phyloP scores from a whole-genome alignment of 2,329 filamentous ascomycete genomes.

The Fusarium agapanthi region DNA sequence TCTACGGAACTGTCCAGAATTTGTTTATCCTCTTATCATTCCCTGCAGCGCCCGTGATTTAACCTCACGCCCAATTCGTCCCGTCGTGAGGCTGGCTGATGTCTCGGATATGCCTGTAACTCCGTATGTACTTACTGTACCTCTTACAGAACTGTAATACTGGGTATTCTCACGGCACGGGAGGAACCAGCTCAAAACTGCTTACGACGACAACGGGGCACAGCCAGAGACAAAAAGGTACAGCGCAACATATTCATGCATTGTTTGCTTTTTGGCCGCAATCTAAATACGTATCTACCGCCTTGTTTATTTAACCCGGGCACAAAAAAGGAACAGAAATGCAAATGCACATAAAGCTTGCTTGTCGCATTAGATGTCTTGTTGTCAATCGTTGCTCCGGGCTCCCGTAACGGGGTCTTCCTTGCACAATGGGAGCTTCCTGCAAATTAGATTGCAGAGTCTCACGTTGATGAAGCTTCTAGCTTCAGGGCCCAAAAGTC shows the following conservation, averaged over 20 bases:
- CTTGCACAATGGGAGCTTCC: constrained; percentile 12
- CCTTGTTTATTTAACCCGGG: constrained; percentile 12
- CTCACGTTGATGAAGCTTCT: constrained; percentile 13
- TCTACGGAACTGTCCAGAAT: neutral
- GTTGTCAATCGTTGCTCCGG: constrained; percentile 22
- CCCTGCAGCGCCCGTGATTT: constrained; percentile 15
- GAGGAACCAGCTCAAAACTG: constrained; percentile 7
- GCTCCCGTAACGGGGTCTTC: constrained; percentile 20
- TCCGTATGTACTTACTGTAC: neutral
- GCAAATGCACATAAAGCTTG: constrained; percentile 1
- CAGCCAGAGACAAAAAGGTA: constrained; percentile 6
- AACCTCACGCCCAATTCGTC: constrained; percentile 3
- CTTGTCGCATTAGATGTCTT: constrained; percentile 1
- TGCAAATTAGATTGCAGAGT: constrained; percentile 21
- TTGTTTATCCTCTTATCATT: neutral
- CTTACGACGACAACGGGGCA: constrained; percentile 27
- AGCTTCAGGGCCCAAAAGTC: constrained; percentile 4
- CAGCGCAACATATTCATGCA: constrained; percentile 8
- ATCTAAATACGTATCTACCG: neutral
- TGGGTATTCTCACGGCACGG: constrained; percentile 22
- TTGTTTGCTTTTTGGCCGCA: neutral
- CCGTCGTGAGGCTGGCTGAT: constrained; percentile 21
- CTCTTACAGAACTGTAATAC: neutral
- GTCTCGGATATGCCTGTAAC: constrained; percentile 34
- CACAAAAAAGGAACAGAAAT: neutral